Evolutionary conservation across 2,329 filamentous ascomycete genomes (phyloP), one percentile per base, ranked within the genome.

Genomic region (Alternaria metachromatica): DNA sequence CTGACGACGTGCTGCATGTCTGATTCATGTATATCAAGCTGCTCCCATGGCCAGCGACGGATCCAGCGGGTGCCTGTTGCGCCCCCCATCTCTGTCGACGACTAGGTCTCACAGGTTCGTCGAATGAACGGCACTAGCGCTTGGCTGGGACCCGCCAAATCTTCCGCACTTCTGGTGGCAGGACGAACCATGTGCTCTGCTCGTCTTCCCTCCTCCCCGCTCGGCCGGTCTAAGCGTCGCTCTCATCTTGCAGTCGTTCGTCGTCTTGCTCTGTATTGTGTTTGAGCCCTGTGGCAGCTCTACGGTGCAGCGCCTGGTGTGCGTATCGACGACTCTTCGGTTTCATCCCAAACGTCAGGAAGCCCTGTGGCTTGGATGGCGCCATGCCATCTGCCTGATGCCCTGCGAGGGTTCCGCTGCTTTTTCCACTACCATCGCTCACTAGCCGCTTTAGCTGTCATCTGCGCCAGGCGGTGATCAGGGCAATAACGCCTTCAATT

Each of bases 111-210:
- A 58, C 55, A 41, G 55, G 20, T 46, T 58, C 43, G 44, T 58
- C 55, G 55, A 43, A 50, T 58, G 44, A 49, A 58, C 25, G 55
- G 55, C 44, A 43, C 45, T 61, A 61, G 59, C 59, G 59, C 54
- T 53, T 53, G 49, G 49, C 49, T 53, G 49, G 49, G 45, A 45
- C 45, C 59, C 60, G 56, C 60, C 60, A 48, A 58, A 58, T 58
- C 45, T 61, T 57, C 53, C 59, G 45, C 58, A 57, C 30, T 45
- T 44, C 59, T 45, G 54, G 43, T 21, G 28, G 55, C 55, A 58
- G 44, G 45, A 50, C 44, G 43, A 58, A 50, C 55, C 28, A 49
- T 58, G 55, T 46, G 37, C 45, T 49, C 45, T 50, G n/a, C 21
- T 50, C 55, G 28, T 37, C 55, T 50, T 30, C 21, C 45, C 55